Base-by-base conservation (phyloP, 768 basidiomycete genomes). In the Hemileccinum rubropunctum region DNA sequence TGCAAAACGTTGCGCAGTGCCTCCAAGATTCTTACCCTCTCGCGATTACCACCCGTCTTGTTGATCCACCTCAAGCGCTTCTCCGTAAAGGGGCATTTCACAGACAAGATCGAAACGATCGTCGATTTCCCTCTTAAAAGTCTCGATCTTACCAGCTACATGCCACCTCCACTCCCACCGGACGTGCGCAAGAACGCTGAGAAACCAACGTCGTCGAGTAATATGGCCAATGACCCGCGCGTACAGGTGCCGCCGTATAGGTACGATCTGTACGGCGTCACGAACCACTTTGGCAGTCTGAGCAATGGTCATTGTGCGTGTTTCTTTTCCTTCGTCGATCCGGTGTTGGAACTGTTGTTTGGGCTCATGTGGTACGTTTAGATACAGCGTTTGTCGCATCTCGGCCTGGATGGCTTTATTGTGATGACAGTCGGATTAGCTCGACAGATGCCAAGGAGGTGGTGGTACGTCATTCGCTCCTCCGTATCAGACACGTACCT, bases 241-340 rank as follows among this genome's bases (percentile, higher is more conserved):
- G 75, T 80, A 15, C 91, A 94, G 68, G 62, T 83, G n/a, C 91
- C 91, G 18, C 93, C 93, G 2, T 98, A 91, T 66, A 80, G 74
- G 57, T 99, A 98, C 65, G 95, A 99, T 61, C 71, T 98, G 56
- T 98, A 97, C 62, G 95, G 78, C 10, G 94, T 98, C 36, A 95
- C 91, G 50, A 98, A 98, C 67, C 97, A 99, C 71, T 91, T 84
- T 67, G 97, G 97, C 2, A 95, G 84, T 63, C 71, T 99, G 47
- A 92, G 86, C 61, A 91, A 90, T 63, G 97, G 97, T 0, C 97
- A 99, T 69, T 99, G 97, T 97, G 59, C 70, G 93, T 77, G 15
- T 42, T 43, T 23, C 23, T 10, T 33, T 38, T 45, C 44, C 28
- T 34, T 5, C 9, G 4, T 27, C 4, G 10, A 39, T 42, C 11